A percentile compares a stretch with the other conserved stretches of the same genome.
Evolutionary conservation across 192 early-diverging fungal genomes (phyloP).

Genomic region (Endogone sp.): DNA sequence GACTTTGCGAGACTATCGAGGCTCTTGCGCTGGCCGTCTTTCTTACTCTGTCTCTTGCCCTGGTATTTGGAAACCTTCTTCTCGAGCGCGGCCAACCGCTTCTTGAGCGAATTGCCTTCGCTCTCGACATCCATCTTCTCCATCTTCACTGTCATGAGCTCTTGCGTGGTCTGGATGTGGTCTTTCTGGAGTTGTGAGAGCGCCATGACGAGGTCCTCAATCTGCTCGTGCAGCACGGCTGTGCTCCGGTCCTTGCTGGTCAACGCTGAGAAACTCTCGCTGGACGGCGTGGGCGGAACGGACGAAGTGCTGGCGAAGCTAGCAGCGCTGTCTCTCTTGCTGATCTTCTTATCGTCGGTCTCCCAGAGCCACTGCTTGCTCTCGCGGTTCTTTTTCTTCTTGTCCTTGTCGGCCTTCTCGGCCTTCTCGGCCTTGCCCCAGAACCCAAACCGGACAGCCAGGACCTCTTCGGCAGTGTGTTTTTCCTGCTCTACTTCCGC

Average conservation of each 20-base stretch:
- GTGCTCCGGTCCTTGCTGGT: constrained; percentile 1
- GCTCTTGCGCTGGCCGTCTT: background rate
- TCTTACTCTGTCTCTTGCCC: background rate
- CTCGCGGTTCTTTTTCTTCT: constrained; percentile 48
- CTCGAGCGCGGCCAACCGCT: constrained; percentile 35
- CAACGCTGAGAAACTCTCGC: background rate
- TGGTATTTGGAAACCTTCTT: constrained; percentile 12
- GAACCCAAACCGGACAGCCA: constrained; percentile 46
- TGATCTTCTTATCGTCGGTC: constrained; percentile 1
- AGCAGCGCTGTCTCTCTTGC: constrained; percentile 14
- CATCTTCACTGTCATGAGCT: constrained; percentile 52
- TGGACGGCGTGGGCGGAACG: background rate
- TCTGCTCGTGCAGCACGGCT: constrained; percentile 49
- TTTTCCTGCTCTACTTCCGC: constrained; percentile 45
- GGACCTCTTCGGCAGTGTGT: constrained; percentile 40
- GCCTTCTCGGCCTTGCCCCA: constrained; percentile 16
- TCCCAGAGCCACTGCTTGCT: constrained; percentile 18
- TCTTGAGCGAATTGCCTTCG: constrained; percentile 53
- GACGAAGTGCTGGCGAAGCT: constrained; percentile 20
- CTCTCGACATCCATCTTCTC: constrained; percentile 40
- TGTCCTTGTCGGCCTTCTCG: constrained; percentile 5
- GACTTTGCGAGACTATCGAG: background rate
- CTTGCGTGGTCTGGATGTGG: constrained; percentile 57
- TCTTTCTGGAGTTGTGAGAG: constrained; percentile 63
- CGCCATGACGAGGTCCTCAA: constrained; percentile 54